A percentile compares a stretch with the other conserved stretches of the same genome.
Evolutionary conservation across 106 monocot species (phyloP).

Genomic region (Apostasia shenzhenica): DNA sequence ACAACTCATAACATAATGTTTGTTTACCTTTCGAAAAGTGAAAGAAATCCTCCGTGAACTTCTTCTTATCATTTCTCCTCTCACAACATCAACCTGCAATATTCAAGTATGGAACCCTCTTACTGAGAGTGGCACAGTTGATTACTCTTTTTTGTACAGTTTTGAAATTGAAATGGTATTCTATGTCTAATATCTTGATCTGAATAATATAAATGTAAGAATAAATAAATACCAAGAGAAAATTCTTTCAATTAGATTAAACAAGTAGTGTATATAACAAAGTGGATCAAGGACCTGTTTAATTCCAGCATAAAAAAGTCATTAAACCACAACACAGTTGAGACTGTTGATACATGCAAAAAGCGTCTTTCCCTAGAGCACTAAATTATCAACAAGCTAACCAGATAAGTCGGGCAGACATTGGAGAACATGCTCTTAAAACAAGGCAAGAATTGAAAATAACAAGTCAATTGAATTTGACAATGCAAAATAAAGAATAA

Average conservation of each 20-base stretch:
- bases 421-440: too few species aligned
- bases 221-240: background rate
- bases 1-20: background rate
- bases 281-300: too few species aligned
- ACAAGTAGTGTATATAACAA: background rate
- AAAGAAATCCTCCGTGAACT: constrained; percentile 73
- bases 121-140: too few species aligned
- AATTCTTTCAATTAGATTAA: background rate
- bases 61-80: constrained; percentile 49
- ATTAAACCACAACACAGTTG: too few species aligned
- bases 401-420: too few species aligned
- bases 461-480: background rate
- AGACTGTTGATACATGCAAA: background rate
- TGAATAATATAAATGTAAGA: background rate
- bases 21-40: constrained; percentile 74
- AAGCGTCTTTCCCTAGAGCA: background rate
- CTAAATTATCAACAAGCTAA: too few species aligned
- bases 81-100: constrained; percentile 68
- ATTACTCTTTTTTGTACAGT: too few species aligned
- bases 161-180: too few species aligned
- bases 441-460: too few species aligned
- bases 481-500: too few species aligned
- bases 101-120: constrained; percentile 1
- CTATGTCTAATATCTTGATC: too few species aligned
- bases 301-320: too few species aligned